Conservation (phyloP, 1,284 basidiomycete genomes). For the Exobasidium cylindrosporum region DNA sequence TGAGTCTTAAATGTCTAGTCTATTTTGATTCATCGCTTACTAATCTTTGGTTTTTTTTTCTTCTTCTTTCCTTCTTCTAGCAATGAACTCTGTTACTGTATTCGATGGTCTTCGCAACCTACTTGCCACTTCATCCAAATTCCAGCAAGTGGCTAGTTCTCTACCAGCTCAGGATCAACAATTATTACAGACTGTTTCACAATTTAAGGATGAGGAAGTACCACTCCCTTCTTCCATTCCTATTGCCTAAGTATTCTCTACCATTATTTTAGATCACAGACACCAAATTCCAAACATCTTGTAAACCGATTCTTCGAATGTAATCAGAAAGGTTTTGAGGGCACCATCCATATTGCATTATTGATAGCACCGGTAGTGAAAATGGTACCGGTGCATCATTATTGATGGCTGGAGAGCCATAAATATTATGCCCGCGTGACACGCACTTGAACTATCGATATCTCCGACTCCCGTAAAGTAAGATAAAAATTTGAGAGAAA, state of each 20-base stretch:
- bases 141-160: slow-evolving; percentile 1
- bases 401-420: background rate
- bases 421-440: background rate
- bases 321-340: too few species aligned
- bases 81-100: slow-evolving; percentile 12
- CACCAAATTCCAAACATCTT: too few species aligned
- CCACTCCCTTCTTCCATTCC: background rate
- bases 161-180: slow-evolving; percentile 9
- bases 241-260: background rate
- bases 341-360: background rate
- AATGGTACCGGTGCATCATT: background rate
- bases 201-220: slow-evolving; percentile 13
- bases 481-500: background rate
- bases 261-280: too few species aligned
- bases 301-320: too few species aligned
- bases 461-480: background rate
- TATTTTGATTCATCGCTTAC: background rate
- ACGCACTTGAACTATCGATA: background rate
- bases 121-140: background rate
- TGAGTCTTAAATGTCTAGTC: background rate
- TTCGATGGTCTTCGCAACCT: slow-evolving; percentile 11
- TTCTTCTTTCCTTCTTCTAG: background rate
- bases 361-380: background rate
- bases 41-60: background rate
- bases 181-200: slow-evolving; percentile 9